Percentiles rank a stretch among this genome's conserved stretches.
phyloP scores from a whole-genome alignment of 352 stramenopile genomes.

The Phytophthora sp. region DNA sequence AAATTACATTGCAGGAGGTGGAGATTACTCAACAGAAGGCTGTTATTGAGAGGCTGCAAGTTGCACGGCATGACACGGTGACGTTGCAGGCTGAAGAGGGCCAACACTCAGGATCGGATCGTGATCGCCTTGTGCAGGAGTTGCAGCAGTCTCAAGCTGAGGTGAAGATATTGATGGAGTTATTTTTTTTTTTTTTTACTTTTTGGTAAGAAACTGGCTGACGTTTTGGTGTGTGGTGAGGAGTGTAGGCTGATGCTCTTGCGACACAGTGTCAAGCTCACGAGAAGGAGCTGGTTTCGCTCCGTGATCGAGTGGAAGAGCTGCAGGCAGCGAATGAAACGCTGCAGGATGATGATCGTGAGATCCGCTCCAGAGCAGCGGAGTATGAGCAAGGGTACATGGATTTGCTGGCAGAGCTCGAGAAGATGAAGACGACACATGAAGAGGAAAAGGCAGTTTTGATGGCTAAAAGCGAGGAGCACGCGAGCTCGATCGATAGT shows the following conservation, averaged over 20 bases:
- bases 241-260: constrained; percentile 56
- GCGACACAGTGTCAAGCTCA: constrained; percentile 44
- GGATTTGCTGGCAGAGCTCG: constrained; percentile 56
- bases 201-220: no score
- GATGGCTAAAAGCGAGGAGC: constrained; percentile 51
- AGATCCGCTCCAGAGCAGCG: constrained; percentile 45
- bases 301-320: constrained; percentile 41
- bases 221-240: no score
- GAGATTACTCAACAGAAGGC: constrained; percentile 32
- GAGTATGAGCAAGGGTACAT: constrained; percentile 81
- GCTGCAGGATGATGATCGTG: constrained; percentile 48
- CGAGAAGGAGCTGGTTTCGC: constrained; percentile 39
- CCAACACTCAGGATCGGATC: constrained; percentile 1
- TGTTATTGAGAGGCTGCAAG: constrained; percentile 26
- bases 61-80: constrained; percentile 13
- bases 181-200: no score
- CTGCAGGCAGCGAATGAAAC: constrained; percentile 42
- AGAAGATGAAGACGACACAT: constrained; percentile 47
- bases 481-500: constrained; percentile 55
- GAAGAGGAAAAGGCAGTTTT: constrained; percentile 62
- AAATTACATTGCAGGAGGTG: constrained; percentile 24
- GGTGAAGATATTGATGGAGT: constrained; percentile 26
- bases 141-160: constrained; percentile 61
- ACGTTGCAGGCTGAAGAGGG: constrained; percentile 17
- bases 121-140: constrained; percentile 45